phyloP scores from a whole-genome alignment of 371 early-diverging fungal genomes.

The Actinomortierella wolfii region DNA sequence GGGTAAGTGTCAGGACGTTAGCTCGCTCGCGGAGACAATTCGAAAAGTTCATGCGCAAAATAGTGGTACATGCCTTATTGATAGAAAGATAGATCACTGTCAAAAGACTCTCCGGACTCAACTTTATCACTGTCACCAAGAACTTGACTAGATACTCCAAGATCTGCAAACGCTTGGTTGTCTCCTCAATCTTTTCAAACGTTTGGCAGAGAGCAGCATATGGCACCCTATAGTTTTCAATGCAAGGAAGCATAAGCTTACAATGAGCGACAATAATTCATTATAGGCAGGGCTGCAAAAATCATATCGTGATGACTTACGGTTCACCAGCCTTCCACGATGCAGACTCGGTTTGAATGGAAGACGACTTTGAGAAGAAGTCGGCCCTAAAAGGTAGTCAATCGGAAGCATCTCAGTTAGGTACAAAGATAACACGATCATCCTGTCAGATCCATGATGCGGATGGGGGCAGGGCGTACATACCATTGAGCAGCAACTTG shows the following conservation, averaged over 20 bases:
- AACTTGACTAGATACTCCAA: conserved; percentile 79
- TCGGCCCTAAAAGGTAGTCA: conserved; percentile 24
- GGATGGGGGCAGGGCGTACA: no score
- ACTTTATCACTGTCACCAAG: conserved; percentile 73
- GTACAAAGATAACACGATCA: background rate
- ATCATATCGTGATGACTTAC: no score
- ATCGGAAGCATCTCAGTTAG: background rate
- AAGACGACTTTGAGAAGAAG: conserved; percentile 42
- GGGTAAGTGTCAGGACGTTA: background rate
- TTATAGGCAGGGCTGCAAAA: background rate
- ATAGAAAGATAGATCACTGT: conserved; percentile 90
- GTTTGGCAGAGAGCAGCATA: conserved; percentile 86
- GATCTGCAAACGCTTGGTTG: conserved; percentile 78
- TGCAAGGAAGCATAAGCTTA: no score
- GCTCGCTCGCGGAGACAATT: background rate
- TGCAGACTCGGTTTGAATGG: conserved; percentile 17
- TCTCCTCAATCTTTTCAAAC: conserved; percentile 83
- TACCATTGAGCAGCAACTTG: conserved; percentile 50
- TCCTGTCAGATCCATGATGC: no score
- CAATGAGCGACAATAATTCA: no score
- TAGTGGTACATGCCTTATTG: conserved; percentile 69
- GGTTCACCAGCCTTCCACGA: conserved; percentile 55
- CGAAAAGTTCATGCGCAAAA: background rate
- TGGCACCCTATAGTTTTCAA: conserved; percentile 61
- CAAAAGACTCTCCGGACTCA: conserved; percentile 73